These are phyloP conservation scores for Leccinum fibrillosum DNA, from an alignment of 768 basidiomycete species.

Conservation along the genomic window DNA sequence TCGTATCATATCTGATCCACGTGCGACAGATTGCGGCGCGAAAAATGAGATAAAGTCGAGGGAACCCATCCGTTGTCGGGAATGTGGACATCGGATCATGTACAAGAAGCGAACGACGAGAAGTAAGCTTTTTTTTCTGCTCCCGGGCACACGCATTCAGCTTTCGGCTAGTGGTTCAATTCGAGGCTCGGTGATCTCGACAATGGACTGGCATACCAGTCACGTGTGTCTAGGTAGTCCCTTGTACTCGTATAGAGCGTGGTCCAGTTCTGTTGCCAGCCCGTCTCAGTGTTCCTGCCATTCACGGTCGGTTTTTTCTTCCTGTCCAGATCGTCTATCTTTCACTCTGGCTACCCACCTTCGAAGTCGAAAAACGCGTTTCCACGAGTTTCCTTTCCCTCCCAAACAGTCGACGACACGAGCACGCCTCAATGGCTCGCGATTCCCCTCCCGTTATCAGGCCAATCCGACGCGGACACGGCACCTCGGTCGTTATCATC, in stretches of 20 bases:
- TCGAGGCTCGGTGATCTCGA: conserved; percentile 28
- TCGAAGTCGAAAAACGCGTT: not conserved
- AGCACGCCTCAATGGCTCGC: not conserved
- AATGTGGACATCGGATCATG: conserved; percentile 98
- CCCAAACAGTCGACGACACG: too few relatives aligned
- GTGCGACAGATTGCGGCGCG: conserved; percentile 74
- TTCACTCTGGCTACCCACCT: too few relatives aligned
- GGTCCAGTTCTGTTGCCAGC: not conserved
- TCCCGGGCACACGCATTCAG: not conserved
- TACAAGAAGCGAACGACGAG: conserved; percentile 95
- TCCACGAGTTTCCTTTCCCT: not conserved
- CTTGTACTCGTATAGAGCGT: not conserved
- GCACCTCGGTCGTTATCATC: too few relatives aligned
- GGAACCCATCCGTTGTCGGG: conserved; percentile 93
- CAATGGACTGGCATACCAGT: not conserved
- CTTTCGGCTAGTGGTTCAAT: conserved; percentile 29
- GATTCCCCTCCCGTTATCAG: too few relatives aligned
- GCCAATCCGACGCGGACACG: too few relatives aligned
- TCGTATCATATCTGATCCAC: conserved; percentile 11
- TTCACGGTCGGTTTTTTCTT: not conserved
- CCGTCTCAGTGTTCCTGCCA: not conserved
- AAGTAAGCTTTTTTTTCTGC: conserved; percentile 55
- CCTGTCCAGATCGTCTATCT: too few relatives aligned
- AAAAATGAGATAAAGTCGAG: conserved; percentile 88
- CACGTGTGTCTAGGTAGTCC: not conserved